Percentiles rank a stretch among this genome's conserved stretches.
phyloP scores from a whole-genome alignment of 2,329 filamentous ascomycete genomes.

The Alternaria consortialis region DNA sequence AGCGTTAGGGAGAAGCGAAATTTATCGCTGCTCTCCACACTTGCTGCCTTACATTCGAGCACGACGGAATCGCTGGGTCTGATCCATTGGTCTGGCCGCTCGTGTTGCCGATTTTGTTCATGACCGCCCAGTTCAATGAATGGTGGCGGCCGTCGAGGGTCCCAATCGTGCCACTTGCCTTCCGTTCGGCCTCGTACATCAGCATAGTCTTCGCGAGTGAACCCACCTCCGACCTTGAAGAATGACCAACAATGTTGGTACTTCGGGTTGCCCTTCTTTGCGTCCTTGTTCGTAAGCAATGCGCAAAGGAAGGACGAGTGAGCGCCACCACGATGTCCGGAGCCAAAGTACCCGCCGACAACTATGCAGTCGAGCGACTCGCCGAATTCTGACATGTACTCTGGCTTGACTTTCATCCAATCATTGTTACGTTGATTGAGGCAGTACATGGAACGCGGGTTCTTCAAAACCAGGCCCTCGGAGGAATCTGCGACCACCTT shows the following conservation, averaged over 20 bases:
- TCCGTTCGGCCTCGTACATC: slow-evolving; percentile 84
- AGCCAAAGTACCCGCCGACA: slow-evolving; percentile 92
- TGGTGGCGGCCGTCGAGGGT: slow-evolving; percentile 76
- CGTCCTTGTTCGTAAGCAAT: slow-evolving; percentile 75
- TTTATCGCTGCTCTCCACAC: slow-evolving; percentile 75
- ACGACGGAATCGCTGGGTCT: slow-evolving; percentile 87
- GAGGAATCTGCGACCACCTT: slow-evolving; percentile 86
- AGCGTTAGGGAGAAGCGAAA: slow-evolving; percentile 82
- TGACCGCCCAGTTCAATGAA: slow-evolving; percentile 82
- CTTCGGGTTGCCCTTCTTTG: slow-evolving; percentile 64
- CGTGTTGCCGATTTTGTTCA: slow-evolving; percentile 72
- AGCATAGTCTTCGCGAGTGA: slow-evolving; percentile 84
- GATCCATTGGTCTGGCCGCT: slow-evolving; percentile 93
- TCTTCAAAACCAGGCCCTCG: slow-evolving; percentile 93
- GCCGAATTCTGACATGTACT: slow-evolving; percentile 97
- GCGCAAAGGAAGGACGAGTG: slow-evolving; percentile 93
- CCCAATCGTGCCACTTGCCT: slow-evolving; percentile 91
- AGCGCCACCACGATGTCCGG: slow-evolving; percentile 81
- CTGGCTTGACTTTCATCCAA: slow-evolving; percentile 98
- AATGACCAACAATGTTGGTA: slow-evolving; percentile 89
- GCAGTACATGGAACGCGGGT: slow-evolving; percentile 84
- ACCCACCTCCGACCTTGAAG: slow-evolving; percentile 96
- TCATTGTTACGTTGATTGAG: slow-evolving; percentile 92
- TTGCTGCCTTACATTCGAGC: slow-evolving; percentile 86
- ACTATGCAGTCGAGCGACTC: slow-evolving; percentile 91